These are phyloP conservation scores for Adansonia rubrostipa DNA, from an alignment of 441 rosid species.

Conservation along the genomic window DNA sequence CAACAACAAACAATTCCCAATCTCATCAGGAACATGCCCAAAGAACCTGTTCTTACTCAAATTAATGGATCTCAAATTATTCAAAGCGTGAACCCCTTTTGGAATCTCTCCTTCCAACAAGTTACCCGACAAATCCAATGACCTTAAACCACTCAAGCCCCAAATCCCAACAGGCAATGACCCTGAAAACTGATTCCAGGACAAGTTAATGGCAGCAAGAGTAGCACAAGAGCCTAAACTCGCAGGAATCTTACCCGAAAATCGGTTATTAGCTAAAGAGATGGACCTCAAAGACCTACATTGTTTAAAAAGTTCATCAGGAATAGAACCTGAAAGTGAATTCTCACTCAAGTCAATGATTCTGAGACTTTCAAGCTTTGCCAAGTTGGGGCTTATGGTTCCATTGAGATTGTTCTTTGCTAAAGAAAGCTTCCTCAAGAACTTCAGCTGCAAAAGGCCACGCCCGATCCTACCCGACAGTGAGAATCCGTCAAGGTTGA, in stretches of 20 bases:
- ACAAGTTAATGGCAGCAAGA: conserved; percentile 55
- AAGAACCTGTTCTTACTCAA: conserved; percentile 54
- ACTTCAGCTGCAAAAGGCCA: conserved; percentile 65
- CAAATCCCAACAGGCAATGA: conserved; percentile 57
- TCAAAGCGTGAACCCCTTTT: conserved; percentile 44
- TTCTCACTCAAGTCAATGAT: conserved; percentile 63
- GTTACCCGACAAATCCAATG: conserved; percentile 66
- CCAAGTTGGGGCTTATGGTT: conserved; percentile 52
- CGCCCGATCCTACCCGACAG: conserved; percentile 71
- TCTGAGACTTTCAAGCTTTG: conserved; percentile 57
- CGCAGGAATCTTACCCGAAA: conserved; percentile 64
- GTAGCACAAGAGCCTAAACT: conserved; percentile 62
- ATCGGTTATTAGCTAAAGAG: conserved; percentile 59
- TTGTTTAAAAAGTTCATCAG: conserved; percentile 64
- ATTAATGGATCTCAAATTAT: conserved; percentile 56
- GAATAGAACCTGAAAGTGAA: conserved; percentile 53
- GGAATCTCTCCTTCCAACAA: conserved; percentile 60
- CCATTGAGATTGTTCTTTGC: conserved; percentile 84
- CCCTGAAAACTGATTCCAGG: conserved; percentile 62
- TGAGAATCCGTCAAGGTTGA: conserved; percentile 59
- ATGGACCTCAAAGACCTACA: conserved; percentile 64
- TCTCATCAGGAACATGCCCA: conserved; percentile 53
- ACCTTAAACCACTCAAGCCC: conserved; percentile 60
- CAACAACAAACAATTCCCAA: conserved; percentile 62
- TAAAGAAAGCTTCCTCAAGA: conserved; percentile 71